A percentile compares a stretch with the other conserved stretches of the same genome.
Conservation (phyloP, 2,329 filamentous ascomycete species). For the Epicoccum nigrum region DNA sequence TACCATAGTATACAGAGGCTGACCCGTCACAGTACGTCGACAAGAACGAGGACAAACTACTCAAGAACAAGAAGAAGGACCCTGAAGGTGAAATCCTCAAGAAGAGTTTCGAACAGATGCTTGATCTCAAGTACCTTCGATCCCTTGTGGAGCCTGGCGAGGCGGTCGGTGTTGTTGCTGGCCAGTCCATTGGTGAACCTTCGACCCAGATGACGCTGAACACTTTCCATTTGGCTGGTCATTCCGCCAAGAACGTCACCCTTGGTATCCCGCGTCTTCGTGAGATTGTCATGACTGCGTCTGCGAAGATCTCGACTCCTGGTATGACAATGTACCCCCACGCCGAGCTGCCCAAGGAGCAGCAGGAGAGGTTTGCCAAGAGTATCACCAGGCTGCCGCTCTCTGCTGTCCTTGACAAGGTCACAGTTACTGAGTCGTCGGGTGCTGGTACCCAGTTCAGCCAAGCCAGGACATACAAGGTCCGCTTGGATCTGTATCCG, state of each 20-base stretch:
- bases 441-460: constrained; percentile 71
- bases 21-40: constrained; percentile 69
- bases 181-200: constrained; percentile 94
- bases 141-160: constrained; percentile 94
- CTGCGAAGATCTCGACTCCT: constrained; percentile 85
- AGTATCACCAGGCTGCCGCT: constrained; percentile 86
- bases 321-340: constrained; percentile 84
- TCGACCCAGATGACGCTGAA: constrained; percentile 99
- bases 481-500: constrained; percentile 84
- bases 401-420: constrained; percentile 81
- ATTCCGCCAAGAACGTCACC: constrained; percentile 98
- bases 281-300: constrained; percentile 98
- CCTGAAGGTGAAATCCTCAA: constrained; percentile 54
- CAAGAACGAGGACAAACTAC: constrained; percentile 68
- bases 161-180: constrained; percentile 94
- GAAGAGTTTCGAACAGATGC: constrained; percentile 80
- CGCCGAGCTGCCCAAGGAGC: constrained; percentile 69
- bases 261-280: constrained; percentile 95
- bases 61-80: constrained; percentile 65
- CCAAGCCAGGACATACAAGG: constrained; percentile 82
- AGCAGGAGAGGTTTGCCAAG: constrained; percentile 84
- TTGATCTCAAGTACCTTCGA: constrained; percentile 90
- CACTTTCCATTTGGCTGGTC: constrained; percentile 98
- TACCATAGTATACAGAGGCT: constrained; percentile 7
- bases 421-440: constrained; percentile 79